Evolutionary conservation across 495 filamentous ascomycete species (phyloP), one percentile per base, ranked within the genome.

Genomic region (Trichoderma asperelloides): DNA sequence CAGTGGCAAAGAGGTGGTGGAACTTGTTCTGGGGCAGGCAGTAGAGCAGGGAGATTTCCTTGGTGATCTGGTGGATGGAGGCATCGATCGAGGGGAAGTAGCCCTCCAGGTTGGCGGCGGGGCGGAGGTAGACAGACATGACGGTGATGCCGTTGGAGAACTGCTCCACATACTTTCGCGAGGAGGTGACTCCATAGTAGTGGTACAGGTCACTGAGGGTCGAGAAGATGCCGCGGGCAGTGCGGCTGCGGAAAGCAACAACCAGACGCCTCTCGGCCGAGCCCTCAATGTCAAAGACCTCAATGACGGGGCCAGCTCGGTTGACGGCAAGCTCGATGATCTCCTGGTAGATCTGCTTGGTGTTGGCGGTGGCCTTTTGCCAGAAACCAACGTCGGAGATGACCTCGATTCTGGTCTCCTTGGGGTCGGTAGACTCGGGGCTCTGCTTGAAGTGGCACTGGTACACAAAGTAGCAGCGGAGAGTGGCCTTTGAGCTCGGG

Each of bases 401-500:
- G 69, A 96, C 84, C 65, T 97, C 90, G 69, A 98, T 86, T 70
- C 91, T 87, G 16, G 91, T 96, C 84, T 97, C 96, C 62, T 87
- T 84, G 2, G 87, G 86, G 28, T 79, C 78, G 0, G 87, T 85
- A 70, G 82, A 84, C 21, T 72, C 81, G 37, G 91, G 87, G 70
- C 92, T 89, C 13, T 85, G 77, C 65, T 88, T 85, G 70, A 87
- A 89, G 74, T 97, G 84, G 75, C 93, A 96, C 78, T 96, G 90
- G 78, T 98, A 98, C 66, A 98, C 92, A 74, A 98, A 98, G 80
- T 98, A 98, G 80, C 95, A 98, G 66, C 95, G 90, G 51, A 98
- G 82, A 66, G 94, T 89, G 64, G 92, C 87, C 74, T 91, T 88
- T 41, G 82, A 84, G 65, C 79, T 71, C 18, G 76, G 69, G 37